Evolutionary conservation across 305 asterid genomes (phyloP).

Genomic region (Ajuga reptans): DNA sequence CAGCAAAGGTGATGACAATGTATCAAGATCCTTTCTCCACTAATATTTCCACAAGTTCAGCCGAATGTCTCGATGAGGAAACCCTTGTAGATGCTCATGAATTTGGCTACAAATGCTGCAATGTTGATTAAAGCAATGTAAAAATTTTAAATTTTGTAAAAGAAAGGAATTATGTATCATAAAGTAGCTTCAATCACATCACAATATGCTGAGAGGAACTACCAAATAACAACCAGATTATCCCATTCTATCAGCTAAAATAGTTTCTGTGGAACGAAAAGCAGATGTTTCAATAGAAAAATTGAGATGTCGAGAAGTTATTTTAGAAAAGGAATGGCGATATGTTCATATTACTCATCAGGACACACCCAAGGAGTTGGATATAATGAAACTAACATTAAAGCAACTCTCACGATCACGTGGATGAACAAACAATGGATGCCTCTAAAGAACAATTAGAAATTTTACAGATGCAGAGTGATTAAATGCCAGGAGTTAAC

Average conservation of each 20-base stretch:
- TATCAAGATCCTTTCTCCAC: neutral
- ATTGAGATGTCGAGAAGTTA: neutral
- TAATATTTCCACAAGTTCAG: slow-evolving; percentile 23
- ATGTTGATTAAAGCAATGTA: slow-evolving; percentile 20
- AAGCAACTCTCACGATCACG: neutral
- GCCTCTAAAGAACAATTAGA: neutral
- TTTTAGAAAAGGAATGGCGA: neutral
- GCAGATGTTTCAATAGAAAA: neutral
- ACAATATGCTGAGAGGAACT: neutral
- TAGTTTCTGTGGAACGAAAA: neutral
- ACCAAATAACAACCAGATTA: neutral
- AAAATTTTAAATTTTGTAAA: neutral
- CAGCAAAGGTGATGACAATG: neutral
- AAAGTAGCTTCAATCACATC: neutral
- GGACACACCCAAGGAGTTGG: neutral
- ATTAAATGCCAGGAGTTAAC: neutral
- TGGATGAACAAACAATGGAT: neutral
- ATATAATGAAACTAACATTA: neutral
- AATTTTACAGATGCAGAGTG: neutral
- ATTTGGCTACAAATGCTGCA: slow-evolving; percentile 97
- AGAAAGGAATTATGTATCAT: neutral
- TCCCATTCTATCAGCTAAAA: neutral
- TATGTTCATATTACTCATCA: neutral
- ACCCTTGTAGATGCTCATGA: slow-evolving; percentile 92
- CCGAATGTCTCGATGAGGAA: slow-evolving; percentile 91